These are phyloP conservation scores for Ascochyta koolunga DNA, from an alignment of 2,329 filamentous ascomycete genomes.

Conservation along the genomic window DNA sequence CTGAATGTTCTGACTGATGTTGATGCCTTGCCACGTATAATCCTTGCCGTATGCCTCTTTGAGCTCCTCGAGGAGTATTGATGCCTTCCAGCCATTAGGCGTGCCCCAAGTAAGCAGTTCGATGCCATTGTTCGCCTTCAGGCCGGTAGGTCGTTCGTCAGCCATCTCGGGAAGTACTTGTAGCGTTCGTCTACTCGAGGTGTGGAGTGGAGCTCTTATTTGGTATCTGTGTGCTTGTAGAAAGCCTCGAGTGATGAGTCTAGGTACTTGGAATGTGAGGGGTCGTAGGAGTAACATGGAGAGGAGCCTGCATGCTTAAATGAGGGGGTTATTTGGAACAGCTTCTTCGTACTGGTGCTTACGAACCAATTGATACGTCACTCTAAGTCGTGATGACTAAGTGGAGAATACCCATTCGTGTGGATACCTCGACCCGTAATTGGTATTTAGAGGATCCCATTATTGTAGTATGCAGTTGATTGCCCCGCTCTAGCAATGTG, in stretches of 20 bases:
- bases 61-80: slow-evolving; percentile 69
- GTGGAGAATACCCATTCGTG: not conserved
- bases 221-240: slow-evolving; percentile 16
- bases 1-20: slow-evolving; percentile 66
- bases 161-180: slow-evolving; percentile 33
- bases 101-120: slow-evolving; percentile 66
- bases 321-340: slow-evolving; percentile 36
- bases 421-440: not conserved
- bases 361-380: slow-evolving; percentile 17
- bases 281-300: slow-evolving; percentile 32
- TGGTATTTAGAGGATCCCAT: not conserved
- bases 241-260: slow-evolving; percentile 18
- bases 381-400: not conserved
- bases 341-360: slow-evolving; percentile 9
- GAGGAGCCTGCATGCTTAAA: slow-evolving; percentile 13
- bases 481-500: not conserved
- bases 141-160: slow-evolving; percentile 56
- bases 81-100: slow-evolving; percentile 60
- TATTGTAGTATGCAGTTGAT: not conserved
- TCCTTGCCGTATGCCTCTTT: slow-evolving; percentile 66
- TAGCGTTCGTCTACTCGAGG: slow-evolving; percentile 20
- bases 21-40: slow-evolving; percentile 65
- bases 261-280: slow-evolving; percentile 23
- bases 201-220: slow-evolving; percentile 28
- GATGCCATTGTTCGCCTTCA: slow-evolving; percentile 67